Base-by-base conservation (phyloP, 164 flowering plant species). In the Houttuynia cordata region DNA sequence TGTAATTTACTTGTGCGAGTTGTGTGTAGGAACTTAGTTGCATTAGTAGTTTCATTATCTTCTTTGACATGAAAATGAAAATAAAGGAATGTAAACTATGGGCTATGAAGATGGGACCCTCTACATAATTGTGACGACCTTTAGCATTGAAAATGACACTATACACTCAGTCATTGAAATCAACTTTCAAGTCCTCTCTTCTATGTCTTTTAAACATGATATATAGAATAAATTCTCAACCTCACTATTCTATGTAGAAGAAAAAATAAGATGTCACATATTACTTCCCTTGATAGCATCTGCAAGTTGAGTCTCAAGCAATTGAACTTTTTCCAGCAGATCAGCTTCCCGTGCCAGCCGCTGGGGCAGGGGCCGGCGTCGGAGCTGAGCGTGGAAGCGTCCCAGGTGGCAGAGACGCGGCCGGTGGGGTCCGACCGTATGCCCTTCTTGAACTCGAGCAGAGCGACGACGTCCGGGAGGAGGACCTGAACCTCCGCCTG, bases 381-480 rank as follows among this genome's bases (percentile, higher is more conserved):
- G 1, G 70, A 53, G 64, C 68, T 75, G 17, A 69, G 17, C 0
- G 70, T 61, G 20, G 72, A 17, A 1, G 15, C 45, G 55, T 61
- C 59, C 97, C 98, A 92, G 8, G 87, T 56, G 10, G 47, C 24
- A 34, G 52, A 30, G 17, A 85, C 77, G 42, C 59, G 73, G 1
- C 76, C 69, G 0, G 70, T 51, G 0, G 95, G 95, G 66, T 93
- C 97, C 7, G 54, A 60, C 9, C 24, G 67, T 65, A 94, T 83
- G 56, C 97, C 99, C 58, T 91, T 94, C 70, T 72, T 85, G 82
- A 92, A 89, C 74, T 92, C 96, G 19, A 92, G 80, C 0, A 89
- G 78, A 20, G 88, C 69, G 63, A 75, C 73, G 55, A 81, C 62
- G 64, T 86, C 76, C 56, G 24, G 65, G 57, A 7, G 73, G 67